Percentiles rank a stretch among this genome's conserved stretches.
phyloP scores from a whole-genome alignment of 23 red algal species.

The Gracilariopsis chorda region DNA sequence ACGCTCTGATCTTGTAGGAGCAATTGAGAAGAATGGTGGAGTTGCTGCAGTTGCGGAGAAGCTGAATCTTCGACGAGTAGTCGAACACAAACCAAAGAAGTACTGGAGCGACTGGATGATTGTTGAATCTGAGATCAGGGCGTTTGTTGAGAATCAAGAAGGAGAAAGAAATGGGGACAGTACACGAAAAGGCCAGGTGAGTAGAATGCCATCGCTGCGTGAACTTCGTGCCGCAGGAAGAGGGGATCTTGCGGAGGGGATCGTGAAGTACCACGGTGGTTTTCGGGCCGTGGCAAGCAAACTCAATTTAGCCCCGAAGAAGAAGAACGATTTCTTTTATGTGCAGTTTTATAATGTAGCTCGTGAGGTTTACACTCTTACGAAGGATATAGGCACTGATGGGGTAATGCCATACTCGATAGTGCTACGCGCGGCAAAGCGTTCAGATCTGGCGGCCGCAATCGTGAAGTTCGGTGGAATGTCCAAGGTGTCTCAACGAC shows the following conservation, averaged over 20 bases:
- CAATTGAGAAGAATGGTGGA: conserved; percentile 37
- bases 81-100: neutral
- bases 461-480: conserved; percentile 40
- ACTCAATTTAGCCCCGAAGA: conserved; percentile 14
- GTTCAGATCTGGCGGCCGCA: conserved; percentile 28
- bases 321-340: conserved; percentile 32
- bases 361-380: neutral
- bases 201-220: conserved; percentile 33
- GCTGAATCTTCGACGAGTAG: neutral
- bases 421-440: neutral
- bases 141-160: conserved; percentile 18
- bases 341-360: conserved; percentile 44
- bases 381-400: neutral
- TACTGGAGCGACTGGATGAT: conserved; percentile 41
- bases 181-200: neutral
- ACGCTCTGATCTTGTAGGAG: conserved; percentile 55
- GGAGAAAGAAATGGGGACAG: neutral
- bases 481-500: conserved; percentile 25
- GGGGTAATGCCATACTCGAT: conserved; percentile 21
- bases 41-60: conserved; percentile 28
- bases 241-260: conserved; percentile 47
- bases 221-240: conserved; percentile 39
- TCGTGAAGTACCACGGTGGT: conserved; percentile 47
- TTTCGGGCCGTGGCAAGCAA: conserved; percentile 19
- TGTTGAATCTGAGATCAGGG: conserved; percentile 7